Percentiles rank a stretch among this genome's conserved stretches.
Conservation (phyloP, 441 rosid species). For the Populus hybrid region DNA sequence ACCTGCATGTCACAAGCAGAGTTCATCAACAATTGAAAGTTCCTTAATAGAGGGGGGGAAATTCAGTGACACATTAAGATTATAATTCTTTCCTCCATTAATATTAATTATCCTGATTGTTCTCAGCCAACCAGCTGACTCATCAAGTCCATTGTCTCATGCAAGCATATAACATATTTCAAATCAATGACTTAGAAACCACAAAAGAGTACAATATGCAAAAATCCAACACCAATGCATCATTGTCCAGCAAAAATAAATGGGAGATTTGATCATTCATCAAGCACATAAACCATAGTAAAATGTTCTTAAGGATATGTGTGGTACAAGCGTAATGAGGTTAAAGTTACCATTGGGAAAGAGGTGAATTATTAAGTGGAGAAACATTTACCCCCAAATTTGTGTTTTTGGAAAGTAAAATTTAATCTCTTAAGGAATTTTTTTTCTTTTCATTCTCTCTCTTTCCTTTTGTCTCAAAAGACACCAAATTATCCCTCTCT, state of each 20-base stretch:
- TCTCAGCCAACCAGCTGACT: slow-evolving; percentile 1
- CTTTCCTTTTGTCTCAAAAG: too few species aligned
- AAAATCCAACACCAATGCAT: neutral
- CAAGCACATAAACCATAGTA: neutral
- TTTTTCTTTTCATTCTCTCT: too few species aligned
- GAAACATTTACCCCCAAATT: neutral
- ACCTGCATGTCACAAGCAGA: slow-evolving; percentile 45
- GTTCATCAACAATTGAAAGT: neutral
- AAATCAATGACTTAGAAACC: neutral
- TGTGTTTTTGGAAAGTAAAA: neutral
- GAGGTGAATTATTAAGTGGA: neutral
- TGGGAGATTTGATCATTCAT: neutral
- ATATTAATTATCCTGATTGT: neutral
- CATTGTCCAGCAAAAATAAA: neutral
- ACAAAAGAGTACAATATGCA: neutral
- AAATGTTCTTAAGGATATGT: neutral
- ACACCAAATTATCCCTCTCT: neutral
- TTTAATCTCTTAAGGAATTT: neutral
- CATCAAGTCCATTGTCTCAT: neutral
- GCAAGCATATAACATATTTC: neutral
- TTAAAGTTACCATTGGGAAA: neutral
- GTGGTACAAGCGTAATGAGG: neutral
- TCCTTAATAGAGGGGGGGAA: neutral
- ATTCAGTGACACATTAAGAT: neutral
- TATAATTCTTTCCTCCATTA: neutral